Percentiles rank a stretch among this genome's conserved stretches.
phyloP scores from a whole-genome alignment of 1,284 basidiomycete genomes.

The Hymenochaete sp. region DNA sequence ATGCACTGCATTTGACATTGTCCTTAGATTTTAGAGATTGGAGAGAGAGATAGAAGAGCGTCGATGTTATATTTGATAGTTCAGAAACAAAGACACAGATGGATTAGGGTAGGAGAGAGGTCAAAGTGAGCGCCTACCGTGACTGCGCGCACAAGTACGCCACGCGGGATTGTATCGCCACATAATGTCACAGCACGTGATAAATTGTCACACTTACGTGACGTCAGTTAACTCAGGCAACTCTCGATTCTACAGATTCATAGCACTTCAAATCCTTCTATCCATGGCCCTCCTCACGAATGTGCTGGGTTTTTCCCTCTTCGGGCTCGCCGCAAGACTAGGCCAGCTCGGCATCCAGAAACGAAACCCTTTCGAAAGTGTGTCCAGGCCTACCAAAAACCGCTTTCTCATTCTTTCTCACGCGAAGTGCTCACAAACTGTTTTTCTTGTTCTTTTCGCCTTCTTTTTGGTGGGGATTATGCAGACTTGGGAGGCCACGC shows the following conservation, averaged over 20 bases:
- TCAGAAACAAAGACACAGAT: slow-evolving; percentile 42
- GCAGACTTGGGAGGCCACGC: slow-evolving; percentile 57
- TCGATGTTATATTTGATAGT: too few species aligned
- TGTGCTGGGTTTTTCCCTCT: slow-evolving; percentile 69
- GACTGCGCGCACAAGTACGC: not conserved
- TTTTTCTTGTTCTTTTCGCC: not conserved
- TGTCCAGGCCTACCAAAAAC: slow-evolving; percentile 30
- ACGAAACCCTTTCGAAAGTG: slow-evolving; percentile 59
- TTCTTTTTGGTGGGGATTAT: not conserved
- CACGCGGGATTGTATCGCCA: not conserved
- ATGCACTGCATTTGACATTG: too few species aligned
- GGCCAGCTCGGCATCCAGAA: slow-evolving; percentile 77
- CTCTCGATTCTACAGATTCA: slow-evolving; percentile 1
- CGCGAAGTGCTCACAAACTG: too few species aligned
- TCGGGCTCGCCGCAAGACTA: slow-evolving; percentile 69
- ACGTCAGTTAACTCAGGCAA: not conserved
- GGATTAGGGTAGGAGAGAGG: not conserved
- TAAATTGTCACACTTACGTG: slow-evolving; percentile 3
- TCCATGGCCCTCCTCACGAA: slow-evolving; percentile 64
- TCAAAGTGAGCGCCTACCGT: not conserved
- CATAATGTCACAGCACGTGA: not conserved
- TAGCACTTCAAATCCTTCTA: too few species aligned
- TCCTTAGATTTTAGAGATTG: slow-evolving; percentile 4
- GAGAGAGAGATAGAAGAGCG: too few species aligned
- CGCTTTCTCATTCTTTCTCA: too few species aligned